Evolutionary conservation across 805 yeast species (phyloP), one percentile per base, ranked within the genome.

Genomic region (Teunomyces funiuensis): DNA sequence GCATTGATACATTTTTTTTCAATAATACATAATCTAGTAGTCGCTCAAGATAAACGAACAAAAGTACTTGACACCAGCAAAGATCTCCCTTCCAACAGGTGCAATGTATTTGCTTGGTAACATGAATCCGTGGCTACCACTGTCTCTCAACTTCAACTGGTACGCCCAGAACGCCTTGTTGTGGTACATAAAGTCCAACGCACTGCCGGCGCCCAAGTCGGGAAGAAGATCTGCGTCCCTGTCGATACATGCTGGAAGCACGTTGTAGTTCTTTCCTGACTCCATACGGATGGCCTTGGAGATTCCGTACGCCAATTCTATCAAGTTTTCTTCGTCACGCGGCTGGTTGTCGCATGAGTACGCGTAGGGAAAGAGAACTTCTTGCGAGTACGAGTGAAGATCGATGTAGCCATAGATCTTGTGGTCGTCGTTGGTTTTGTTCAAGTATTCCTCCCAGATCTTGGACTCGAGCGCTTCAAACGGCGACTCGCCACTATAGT

Each of bases 361-460:
- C 0, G 93, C 91, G 55, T 85, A 88, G 1, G 96, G 96, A 57
- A 82, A 85, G 19, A 88, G 66, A 20, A 88, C 76, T 51, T 87
- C 91, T 59, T 88, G 91, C 1, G 95, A 79, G 58, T 88, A 88
- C 1, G 95, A 85, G 57, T 87, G 95, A 50, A 87, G 73, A 60
- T 89, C 96, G 29, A 88, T 66, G 57, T 80, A 88, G 1, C 95
- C 96, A 57, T 78, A 77, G 26, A 86, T 76, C 28, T 76, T 73
- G 54, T 83, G 85, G 45, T 76, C 71, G 23, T 63, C 61, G 44
- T 70, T 74, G 28, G 83, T 78, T 25, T 29, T 41, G 37, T 46
- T 42, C 46, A 71, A 55, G 45, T 66, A 70, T 3, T 60, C 57
- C 43, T 62, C 54, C 76, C 74, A 70, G n/a, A 65, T 58, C 30